Conservation (phyloP, 805 yeast genomes). For the Candida khao-thaluensis region DNA sequence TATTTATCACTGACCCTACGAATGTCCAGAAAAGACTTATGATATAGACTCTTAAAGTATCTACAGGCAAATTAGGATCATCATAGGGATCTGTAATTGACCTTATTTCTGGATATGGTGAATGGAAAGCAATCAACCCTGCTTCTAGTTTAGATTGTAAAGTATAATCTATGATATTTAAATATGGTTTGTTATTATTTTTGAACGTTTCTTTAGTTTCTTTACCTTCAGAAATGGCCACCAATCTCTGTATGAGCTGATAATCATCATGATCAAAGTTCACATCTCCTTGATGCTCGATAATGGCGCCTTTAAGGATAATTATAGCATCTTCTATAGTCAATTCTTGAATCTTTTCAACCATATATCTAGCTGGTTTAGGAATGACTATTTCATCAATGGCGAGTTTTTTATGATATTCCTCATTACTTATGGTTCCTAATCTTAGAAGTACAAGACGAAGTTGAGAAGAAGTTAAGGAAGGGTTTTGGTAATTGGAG, state of each 20-base stretch:
- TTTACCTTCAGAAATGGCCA: constrained; percentile 10
- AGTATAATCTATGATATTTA: constrained; percentile 31
- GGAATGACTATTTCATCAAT: constrained; percentile 15
- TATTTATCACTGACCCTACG: constrained; percentile 40
- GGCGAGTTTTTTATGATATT: constrained; percentile 7
- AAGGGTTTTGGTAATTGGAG: not conserved
- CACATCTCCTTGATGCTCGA: constrained; percentile 33
- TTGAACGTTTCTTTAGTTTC: constrained; percentile 8
- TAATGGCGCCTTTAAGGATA: constrained; percentile 36
- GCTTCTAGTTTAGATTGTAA: constrained; percentile 39
- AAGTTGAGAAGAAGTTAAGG: constrained; percentile 9
- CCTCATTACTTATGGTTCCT: constrained; percentile 25
- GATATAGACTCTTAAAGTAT: constrained; percentile 39
- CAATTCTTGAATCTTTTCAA: constrained; percentile 27
- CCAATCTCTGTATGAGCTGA: constrained; percentile 23
- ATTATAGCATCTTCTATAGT: constrained; percentile 24
- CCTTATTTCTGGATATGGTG: constrained; percentile 43
- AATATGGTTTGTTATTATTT: constrained; percentile 20
- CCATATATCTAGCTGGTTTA: constrained; percentile 22
- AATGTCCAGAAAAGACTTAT: constrained; percentile 42
- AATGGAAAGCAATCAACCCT: constrained; percentile 35
- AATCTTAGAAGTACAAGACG: constrained; percentile 21
- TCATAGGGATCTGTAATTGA: constrained; percentile 41
- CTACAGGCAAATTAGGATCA: constrained; percentile 31
- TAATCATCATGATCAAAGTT: constrained; percentile 38